These are phyloP conservation scores for Cardiospermum halicacabum DNA, from an alignment of 345 rosid genomes.

Conservation along the genomic window DNA sequence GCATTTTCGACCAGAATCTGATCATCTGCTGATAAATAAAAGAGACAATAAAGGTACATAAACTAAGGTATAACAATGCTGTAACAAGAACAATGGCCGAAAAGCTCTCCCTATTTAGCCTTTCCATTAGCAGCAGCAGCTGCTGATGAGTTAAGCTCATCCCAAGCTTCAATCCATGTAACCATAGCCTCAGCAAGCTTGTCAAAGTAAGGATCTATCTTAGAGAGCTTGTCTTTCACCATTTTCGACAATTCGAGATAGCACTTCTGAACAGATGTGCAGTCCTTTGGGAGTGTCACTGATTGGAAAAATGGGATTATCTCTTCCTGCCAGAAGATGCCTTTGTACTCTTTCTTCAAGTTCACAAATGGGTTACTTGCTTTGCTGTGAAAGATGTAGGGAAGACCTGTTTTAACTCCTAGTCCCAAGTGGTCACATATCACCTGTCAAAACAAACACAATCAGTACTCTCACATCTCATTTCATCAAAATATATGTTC, in stretches of 20 bases:
- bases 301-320: constrained; percentile 89
- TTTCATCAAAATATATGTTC: too few relatives aligned
- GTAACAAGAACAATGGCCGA: constrained; percentile 6
- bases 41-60: constrained; percentile 2
- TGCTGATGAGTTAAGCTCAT: constrained; percentile 70
- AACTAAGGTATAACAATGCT: not conserved
- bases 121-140: constrained; percentile 34
- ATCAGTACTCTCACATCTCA: too few relatives aligned
- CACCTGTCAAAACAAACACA: constrained; percentile 35
- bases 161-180: constrained; percentile 97
- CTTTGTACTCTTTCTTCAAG: constrained; percentile 84
- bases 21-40: not conserved
- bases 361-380: constrained; percentile 96
- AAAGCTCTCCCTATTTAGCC: constrained; percentile 24
- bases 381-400: constrained; percentile 90
- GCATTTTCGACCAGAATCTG: constrained; percentile 4
- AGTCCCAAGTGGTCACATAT: constrained; percentile 82
- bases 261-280: constrained; percentile 76
- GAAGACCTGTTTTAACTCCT: constrained; percentile 87
- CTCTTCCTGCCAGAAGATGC: constrained; percentile 96
- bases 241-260: constrained; percentile 71
- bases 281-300: constrained; percentile 58
- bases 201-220: constrained; percentile 80
- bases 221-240: constrained; percentile 74
- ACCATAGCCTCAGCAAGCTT: constrained; percentile 91